Base-by-base conservation (phyloP, 176 grass and related monocot genomes). In the Aegilops speltoides region DNA sequence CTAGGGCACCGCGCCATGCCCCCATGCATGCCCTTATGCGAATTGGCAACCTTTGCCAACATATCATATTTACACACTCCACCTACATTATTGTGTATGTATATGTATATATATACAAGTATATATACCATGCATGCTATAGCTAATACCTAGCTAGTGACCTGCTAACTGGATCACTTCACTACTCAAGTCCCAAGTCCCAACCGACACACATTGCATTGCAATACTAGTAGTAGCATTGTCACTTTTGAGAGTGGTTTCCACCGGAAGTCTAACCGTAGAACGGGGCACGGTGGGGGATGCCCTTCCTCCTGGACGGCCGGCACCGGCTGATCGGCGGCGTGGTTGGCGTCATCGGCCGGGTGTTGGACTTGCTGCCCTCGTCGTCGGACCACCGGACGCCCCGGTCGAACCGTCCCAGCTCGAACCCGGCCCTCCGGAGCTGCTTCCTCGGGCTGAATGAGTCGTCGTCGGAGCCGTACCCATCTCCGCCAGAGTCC, bases 221-320 rank as follows among this genome's bases (percentile, higher is more conserved):
- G 62, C 69, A 40, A 16, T 7, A 63, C 36, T 11, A 46, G 50
- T 46, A 40, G 2, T 71, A 84, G 36, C 40, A 33, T 75, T 46
- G 24, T 65, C 73, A 79, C 63, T 60, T 81, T 22, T 23, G 52
- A 32, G 66, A 64, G 48, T 41, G 50, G 68, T 31, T 29, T 87
- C n/a, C 79, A 70, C 28, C 22, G 54, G n/a, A 10, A 15, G 29
- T 37, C 90, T 91, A 91, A 65, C 90, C 90, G 64, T 91, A 91
- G 82, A 91, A 91, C 0, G 90, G 90, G 54, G 90, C 77, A 8
- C 90, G 90, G 70, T 91, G 90, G 19, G 90, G 90, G 86, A 91
- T 88, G 64, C 90, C 90, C 86, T 91, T 91, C 90, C 90, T 85
- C 86, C 90, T 82, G 0, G 90, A 91, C 14, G 90, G 90, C 64